Conservation (phyloP, 352 stramenopile genomes). For the Globisporangium okanoganense region DNA sequence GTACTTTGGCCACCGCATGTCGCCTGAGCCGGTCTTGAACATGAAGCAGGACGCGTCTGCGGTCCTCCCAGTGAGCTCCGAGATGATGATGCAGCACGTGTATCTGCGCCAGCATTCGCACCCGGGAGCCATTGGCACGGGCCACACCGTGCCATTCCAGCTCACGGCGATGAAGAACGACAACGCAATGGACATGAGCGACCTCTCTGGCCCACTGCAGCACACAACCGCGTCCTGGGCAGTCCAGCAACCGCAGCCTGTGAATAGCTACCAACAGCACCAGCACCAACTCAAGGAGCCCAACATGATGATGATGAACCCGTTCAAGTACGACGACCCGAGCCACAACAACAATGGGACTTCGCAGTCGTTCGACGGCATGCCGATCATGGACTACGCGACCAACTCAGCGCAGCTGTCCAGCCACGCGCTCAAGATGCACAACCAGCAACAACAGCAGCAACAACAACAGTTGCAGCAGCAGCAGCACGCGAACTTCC, state of each 20-base stretch:
- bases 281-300: constrained; percentile 8
- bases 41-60: constrained; percentile 28
- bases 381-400: constrained; percentile 24
- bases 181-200: constrained; percentile 19
- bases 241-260: neutral
- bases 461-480: constrained; percentile 14
- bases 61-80: constrained; percentile 27
- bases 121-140: constrained; percentile 3
- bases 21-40: neutral
- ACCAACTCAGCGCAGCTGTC: constrained; percentile 15
- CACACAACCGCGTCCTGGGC: neutral
- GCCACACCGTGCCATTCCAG: constrained; percentile 1
- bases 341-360: constrained; percentile 4
- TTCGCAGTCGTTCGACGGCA: constrained; percentile 14
- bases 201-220: constrained; percentile 12
- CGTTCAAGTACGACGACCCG: constrained; percentile 30
- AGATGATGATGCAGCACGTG: constrained; percentile 22
- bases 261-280: constrained; percentile 8
- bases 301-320: constrained; percentile 24
- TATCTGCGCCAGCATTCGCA: constrained; percentile 24
- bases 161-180: constrained; percentile 11
- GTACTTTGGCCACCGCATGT: constrained; percentile 9
- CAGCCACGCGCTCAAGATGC: constrained; percentile 15
- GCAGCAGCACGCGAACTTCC: neutral
- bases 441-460: constrained; percentile 21